These are phyloP conservation scores for Euphorbia pulcherrima DNA, from an alignment of 345 rosid genomes.

Conservation along the genomic window DNA sequence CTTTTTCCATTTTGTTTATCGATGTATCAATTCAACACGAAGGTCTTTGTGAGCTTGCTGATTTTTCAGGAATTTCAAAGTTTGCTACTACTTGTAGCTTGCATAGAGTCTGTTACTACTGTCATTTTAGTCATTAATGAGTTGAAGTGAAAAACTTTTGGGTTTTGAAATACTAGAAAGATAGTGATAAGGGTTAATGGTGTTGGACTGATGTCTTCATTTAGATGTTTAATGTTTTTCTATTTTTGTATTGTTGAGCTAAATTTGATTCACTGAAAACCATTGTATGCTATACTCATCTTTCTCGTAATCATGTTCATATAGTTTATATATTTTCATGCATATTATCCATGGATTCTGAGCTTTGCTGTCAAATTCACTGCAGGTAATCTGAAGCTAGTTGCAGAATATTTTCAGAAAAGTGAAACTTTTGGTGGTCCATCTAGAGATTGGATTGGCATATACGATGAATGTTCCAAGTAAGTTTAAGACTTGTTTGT, in stretches of 20 bases:
- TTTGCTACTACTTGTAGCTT: neutral
- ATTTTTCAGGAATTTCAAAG: neutral
- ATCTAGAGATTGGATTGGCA: conserved; percentile 81
- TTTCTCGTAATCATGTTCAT: neutral
- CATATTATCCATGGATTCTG: conserved; percentile 1
- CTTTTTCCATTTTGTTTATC: neutral
- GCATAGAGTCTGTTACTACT: neutral
- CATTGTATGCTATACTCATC: neutral
- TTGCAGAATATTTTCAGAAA: conserved; percentile 86
- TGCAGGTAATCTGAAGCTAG: conserved; percentile 78
- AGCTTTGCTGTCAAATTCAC: neutral
- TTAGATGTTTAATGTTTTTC: conserved; percentile 5
- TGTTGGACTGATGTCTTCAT: neutral
- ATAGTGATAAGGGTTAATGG: neutral
- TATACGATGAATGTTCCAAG: conserved; percentile 84
- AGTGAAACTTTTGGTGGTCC: conserved; percentile 84
- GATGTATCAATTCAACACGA: neutral
- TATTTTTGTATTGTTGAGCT: neutral
- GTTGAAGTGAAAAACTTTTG: neutral
- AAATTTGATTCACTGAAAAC: neutral
- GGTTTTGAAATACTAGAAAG: neutral
- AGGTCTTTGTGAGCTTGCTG: neutral
- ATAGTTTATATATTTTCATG: neutral
- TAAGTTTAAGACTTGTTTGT: conserved; percentile 32
- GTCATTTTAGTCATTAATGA: neutral